A percentile compares a stretch with the other conserved stretches of the same genome.
Conservation (phyloP, 169 alveolate genomes). For the Plasmodium inui region DNA sequence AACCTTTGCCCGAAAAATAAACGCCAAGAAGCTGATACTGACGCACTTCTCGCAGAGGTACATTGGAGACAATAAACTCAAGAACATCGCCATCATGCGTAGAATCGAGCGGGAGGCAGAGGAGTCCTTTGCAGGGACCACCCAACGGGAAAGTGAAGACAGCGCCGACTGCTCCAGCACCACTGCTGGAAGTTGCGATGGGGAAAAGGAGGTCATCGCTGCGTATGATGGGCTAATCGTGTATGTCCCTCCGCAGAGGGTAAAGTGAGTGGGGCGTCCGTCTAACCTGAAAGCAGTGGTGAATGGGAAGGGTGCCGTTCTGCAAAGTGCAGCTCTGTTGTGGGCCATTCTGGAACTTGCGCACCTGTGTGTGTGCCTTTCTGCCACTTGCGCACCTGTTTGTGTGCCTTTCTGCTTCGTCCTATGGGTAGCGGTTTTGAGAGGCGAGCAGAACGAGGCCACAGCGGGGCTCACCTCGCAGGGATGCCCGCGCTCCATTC, state of each 20-base stretch:
- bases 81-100: slow-evolving; percentile 71
- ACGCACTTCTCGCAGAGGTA: slow-evolving; percentile 84
- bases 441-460: background rate
- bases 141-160: slow-evolving; percentile 1
- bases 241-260: slow-evolving; percentile 45
- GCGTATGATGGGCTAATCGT: slow-evolving; percentile 65
- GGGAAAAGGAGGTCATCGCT: slow-evolving; percentile 22
- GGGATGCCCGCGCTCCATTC: background rate
- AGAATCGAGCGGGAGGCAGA: slow-evolving; percentile 79
- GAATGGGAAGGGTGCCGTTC: no score
- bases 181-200: background rate
- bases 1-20: slow-evolving; percentile 77
- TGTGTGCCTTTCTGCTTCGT: no score
- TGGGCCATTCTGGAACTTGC: no score
- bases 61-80: slow-evolving; percentile 79
- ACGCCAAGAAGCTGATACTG: slow-evolving; percentile 75
- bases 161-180: background rate
- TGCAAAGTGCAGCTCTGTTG: no score
- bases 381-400: no score
- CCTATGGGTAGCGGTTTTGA: no score
- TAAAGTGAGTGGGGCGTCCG: background rate
- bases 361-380: background rate
- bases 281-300: no score
- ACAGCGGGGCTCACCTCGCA: background rate
- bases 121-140: background rate